Evolutionary conservation across 228 moss, liverwort and hornwort species (phyloP), one percentile per base, ranked within the genome.

Genomic region (Sphagnum fallax): DNA sequence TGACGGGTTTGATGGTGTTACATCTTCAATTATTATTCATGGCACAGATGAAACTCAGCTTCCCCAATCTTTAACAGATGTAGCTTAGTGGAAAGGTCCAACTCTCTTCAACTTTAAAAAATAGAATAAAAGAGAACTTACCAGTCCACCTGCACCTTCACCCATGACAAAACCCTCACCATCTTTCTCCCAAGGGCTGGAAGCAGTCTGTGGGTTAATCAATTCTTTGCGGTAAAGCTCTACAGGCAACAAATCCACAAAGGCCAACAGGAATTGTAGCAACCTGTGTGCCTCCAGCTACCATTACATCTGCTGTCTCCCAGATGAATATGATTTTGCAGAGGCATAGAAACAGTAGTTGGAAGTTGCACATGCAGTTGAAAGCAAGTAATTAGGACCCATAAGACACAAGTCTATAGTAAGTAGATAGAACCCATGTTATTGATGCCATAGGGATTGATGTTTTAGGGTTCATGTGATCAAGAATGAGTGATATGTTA

Each of bases 161-260:
- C 95, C 95, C 95, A 95, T 95, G 61, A 95, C 95, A 73, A 96
- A 96, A 4, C 95, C 95, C 77, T 96, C 95, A 8, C 95, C 89
- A 6, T 86, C 91, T 75, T 92, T 92, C 78, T 96, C 95, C 95
- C 95, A 96, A 53, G 95, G 95, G 71, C 95, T 77, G 6, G 92
- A 92, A 1, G 95, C 95, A 63, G 90, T 92, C 69, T 92, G 85
- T 13, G 95, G 95, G 70, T 86, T 89, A 32, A 69, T 91, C 91
- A 53, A 92, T 96, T 50, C 95, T 81, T 16, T 90, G 90, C 5
- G 92, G 91, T 67, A 96, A 62, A 51, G 95, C 95, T 53, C 95
- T 83, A 81, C 95, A 96, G 58, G 96, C 93, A 60, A 97, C 93
- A 69, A 97, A 97, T 6, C 91, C 96, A 50, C 93, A 89, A 73